Evolutionary conservation across 2,329 filamentous ascomycete genomes (phyloP).

Genomic region (Alternaria incomplexa): DNA sequence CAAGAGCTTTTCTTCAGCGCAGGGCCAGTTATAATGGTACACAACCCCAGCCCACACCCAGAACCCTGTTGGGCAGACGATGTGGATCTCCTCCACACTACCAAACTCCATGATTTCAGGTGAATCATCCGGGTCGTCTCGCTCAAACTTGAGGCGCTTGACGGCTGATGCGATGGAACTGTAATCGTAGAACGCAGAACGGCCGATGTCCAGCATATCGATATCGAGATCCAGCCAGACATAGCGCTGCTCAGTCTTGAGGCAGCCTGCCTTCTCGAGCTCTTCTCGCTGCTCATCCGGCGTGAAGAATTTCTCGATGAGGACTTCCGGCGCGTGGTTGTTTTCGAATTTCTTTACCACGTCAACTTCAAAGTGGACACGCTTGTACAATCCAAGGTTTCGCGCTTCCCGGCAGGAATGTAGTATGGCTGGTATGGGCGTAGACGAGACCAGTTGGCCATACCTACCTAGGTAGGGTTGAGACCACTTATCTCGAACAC

Average conservation of each 20-base stretch:
- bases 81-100: conserved; percentile 7
- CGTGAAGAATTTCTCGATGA: not conserved
- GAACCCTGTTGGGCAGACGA: conserved; percentile 11
- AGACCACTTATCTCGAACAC: not conserved
- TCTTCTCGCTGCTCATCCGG: not conserved
- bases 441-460: conserved; percentile 3
- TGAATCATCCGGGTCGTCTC: not conserved
- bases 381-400: conserved; percentile 6
- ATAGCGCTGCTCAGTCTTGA: not conserved
- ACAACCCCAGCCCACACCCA: not conserved
- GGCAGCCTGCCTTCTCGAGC: not conserved
- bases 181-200: not conserved
- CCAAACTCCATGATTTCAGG: not conserved
- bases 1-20: conserved; percentile 3
- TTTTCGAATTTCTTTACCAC: not conserved
- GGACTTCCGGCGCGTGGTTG: not conserved
- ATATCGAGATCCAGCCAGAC: conserved; percentile 12
- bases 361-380: conserved; percentile 60
- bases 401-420: conserved; percentile 15
- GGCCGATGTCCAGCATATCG: conserved; percentile 6
- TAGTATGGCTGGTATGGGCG: conserved; percentile 7
- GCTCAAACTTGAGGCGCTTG: conserved; percentile 9
- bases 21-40: not conserved
- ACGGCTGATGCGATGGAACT: conserved; percentile 1
- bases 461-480: not conserved